A percentile compares a stretch with the other conserved stretches of the same genome.
phyloP scores from a whole-genome alignment of 805 yeast genomes.

The Tetrapisispora phaffii region DNA sequence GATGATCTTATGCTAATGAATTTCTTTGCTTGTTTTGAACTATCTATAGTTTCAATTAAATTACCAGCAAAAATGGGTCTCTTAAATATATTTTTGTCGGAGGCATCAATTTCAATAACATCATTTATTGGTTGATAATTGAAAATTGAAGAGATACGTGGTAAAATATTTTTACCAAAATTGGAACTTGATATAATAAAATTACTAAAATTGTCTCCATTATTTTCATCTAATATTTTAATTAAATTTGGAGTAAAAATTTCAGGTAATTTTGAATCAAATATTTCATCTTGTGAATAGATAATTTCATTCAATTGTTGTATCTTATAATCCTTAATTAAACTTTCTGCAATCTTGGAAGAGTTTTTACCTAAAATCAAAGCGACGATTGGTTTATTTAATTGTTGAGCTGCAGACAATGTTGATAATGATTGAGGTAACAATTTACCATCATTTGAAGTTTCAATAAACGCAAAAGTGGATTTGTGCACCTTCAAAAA shows the following conservation, averaged over 20 bases:
- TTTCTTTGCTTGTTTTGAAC: slow-evolving; percentile 48
- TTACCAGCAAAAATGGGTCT: slow-evolving; percentile 97
- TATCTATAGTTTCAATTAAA: slow-evolving; percentile 71
- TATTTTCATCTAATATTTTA: slow-evolving; percentile 25
- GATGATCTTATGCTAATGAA: slow-evolving; percentile 77
- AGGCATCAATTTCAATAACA: slow-evolving; percentile 48
- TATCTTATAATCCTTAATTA: slow-evolving; percentile 12
- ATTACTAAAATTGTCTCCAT: slow-evolving; percentile 39
- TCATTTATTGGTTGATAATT: slow-evolving; percentile 87
- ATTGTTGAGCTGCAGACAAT: slow-evolving; percentile 63
- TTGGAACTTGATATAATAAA: slow-evolving; percentile 77
- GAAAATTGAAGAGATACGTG: slow-evolving; percentile 75
- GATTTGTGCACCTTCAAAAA: slow-evolving; percentile 24
- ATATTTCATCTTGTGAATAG: slow-evolving; percentile 47
- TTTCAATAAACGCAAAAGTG: slow-evolving; percentile 72
- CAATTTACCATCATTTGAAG: slow-evolving; percentile 40
- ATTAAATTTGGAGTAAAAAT: slow-evolving; percentile 59
- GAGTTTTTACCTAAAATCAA: slow-evolving; percentile 60
- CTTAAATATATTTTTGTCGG: slow-evolving; percentile 49
- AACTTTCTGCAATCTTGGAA: slow-evolving; percentile 36
- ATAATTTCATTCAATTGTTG: slow-evolving; percentile 39
- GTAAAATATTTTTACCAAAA: slow-evolving; percentile 76
- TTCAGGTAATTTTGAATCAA: slow-evolving; percentile 72
- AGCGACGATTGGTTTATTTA: slow-evolving; percentile 76
- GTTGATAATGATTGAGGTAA: slow-evolving; percentile 64